A percentile compares a stretch with the other conserved stretches of the same genome.
These are phyloP conservation scores for Botrytis cinerea DNA, from an alignment of 2,329 filamentous ascomycete species.

Conservation along the genomic window DNA sequence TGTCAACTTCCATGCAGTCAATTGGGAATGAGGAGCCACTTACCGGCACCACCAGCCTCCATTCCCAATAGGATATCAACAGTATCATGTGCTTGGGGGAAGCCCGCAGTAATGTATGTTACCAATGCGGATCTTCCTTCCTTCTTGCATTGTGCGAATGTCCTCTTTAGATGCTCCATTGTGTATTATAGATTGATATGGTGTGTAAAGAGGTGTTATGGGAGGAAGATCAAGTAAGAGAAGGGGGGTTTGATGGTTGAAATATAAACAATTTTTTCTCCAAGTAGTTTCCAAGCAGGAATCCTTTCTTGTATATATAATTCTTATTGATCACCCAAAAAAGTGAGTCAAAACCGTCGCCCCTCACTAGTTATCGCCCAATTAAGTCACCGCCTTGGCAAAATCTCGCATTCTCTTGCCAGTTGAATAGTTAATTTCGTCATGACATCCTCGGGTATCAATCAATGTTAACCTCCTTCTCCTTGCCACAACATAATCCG, in stretches of 20 bases:
- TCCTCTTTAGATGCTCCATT: constrained; percentile 54
- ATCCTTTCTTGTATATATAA: constrained; percentile 3
- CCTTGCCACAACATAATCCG: background rate
- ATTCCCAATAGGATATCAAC: constrained; percentile 83
- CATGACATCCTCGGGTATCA: background rate
- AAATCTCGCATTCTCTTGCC: constrained; percentile 30
- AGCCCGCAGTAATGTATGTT: constrained; percentile 95
- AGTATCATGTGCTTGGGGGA: constrained; percentile 78
- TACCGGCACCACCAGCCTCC: constrained; percentile 90
- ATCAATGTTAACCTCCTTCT: background rate
- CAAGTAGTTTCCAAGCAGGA: background rate
- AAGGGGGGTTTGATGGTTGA: background rate
- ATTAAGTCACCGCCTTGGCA: constrained; percentile 12
- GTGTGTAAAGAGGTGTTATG: constrained; percentile 11
- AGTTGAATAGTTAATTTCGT: constrained; percentile 5
- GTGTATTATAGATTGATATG: constrained; percentile 29
- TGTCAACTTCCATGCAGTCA: constrained; percentile 10
- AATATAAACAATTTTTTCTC: background rate
- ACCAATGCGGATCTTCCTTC: constrained; percentile 68
- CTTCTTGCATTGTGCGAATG: constrained; percentile 58
- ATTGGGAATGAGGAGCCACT: constrained; percentile 32
- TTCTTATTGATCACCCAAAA: constrained; percentile 11
- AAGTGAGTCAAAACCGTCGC: constrained; percentile 13
- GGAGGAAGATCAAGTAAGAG: background rate
- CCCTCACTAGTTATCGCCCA: constrained; percentile 18